Evolutionary conservation across 495 filamentous ascomycete species (phyloP), one percentile per base, ranked within the genome.

Genomic region (Podospora sp.): DNA sequence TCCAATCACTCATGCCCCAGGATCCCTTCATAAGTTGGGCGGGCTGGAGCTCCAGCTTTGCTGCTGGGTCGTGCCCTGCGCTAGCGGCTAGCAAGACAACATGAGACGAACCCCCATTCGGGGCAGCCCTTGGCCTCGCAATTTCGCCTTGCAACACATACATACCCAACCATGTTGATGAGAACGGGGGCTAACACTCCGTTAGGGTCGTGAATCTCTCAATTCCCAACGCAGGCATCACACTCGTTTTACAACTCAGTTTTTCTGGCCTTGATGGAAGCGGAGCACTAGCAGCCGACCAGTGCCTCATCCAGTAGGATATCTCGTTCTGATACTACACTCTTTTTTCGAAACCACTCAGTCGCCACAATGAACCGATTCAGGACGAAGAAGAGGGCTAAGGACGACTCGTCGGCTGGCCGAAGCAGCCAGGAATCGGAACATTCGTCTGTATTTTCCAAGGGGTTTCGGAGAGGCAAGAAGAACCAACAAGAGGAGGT

Each of bases 291-390:
- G n/a, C 53, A 63, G 49, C 26, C 24, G 29, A 40, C 27, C n/a
- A 14, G 0, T 8, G 8, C 29, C 29, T 33, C 29, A 8, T 33
- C 29, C 29, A 33, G 8, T 33, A 33, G 29, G 29, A 33, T 33
- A 33, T 3, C 4, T 33, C 29, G 8, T 33, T 33, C 29, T 33
- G 29, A 33, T 33, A 33, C 29, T 8, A 33, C 29, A 33, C 4
- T 33, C 27, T 14, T 11, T 25, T 40, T 8, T 33, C 29, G 35
- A 21, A 35, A 55, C 29, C 55, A 57, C 56, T 22, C 53, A 46
- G 26, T 51, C 60, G 59, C 16, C 70, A 77, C 52, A 9, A 93
- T 93, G 91, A 91, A 92, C 81, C 88, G 88, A 25, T 91, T 92
- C 72, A 84, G 90, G 69, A 90, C 84, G 33, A 86, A 87, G 75